phyloP scores from a whole-genome alignment of 1,284 basidiomycete genomes.

The Austropuccinia psidii region DNA sequence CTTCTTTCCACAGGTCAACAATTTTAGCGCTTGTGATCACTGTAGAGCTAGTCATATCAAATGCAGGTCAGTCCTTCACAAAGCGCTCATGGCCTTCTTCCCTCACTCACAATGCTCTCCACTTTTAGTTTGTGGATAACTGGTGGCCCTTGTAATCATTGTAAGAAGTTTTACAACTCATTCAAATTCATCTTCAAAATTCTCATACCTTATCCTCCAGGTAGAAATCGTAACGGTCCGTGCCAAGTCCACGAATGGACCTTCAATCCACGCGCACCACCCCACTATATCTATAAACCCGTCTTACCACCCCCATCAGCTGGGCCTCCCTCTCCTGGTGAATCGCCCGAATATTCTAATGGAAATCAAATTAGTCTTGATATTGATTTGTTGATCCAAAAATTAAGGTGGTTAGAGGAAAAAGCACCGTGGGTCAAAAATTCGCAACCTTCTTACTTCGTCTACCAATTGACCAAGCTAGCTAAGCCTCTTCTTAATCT shows the following conservation, averaged over 20 bases:
- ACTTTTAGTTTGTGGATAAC: background rate
- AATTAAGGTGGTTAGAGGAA: slow-evolving; percentile 8
- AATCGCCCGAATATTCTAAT: background rate
- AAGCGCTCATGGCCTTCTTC: background rate
- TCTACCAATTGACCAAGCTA: background rate
- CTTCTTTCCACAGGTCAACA: background rate
- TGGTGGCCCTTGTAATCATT: slow-evolving; percentile 19
- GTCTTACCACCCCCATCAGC: slow-evolving; percentile 10
- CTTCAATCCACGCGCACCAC: background rate
- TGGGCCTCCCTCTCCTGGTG: slow-evolving; percentile 4
- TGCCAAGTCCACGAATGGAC: slow-evolving; percentile 16
- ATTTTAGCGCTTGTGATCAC: slow-evolving; percentile 23
- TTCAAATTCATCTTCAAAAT: background rate
- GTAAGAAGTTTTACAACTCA: background rate
- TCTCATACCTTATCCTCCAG: background rate
- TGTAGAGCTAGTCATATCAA: slow-evolving; percentile 17
- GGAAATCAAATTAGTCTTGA: too few species aligned
- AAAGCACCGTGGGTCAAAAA: slow-evolving; percentile 13
- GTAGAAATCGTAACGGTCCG: slow-evolving; percentile 7
- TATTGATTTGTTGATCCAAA: slow-evolving; percentile 9
- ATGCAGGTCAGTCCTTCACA: background rate
- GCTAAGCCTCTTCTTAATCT: background rate
- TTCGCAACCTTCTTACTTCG: background rate
- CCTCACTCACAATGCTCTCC: too few species aligned
- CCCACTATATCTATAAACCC: slow-evolving; percentile 12